A percentile compares a stretch with the other conserved stretches of the same genome.
Conservation (phyloP, 2,329 filamentous ascomycete species). For the Phyllosticta citribraziliensis region DNA sequence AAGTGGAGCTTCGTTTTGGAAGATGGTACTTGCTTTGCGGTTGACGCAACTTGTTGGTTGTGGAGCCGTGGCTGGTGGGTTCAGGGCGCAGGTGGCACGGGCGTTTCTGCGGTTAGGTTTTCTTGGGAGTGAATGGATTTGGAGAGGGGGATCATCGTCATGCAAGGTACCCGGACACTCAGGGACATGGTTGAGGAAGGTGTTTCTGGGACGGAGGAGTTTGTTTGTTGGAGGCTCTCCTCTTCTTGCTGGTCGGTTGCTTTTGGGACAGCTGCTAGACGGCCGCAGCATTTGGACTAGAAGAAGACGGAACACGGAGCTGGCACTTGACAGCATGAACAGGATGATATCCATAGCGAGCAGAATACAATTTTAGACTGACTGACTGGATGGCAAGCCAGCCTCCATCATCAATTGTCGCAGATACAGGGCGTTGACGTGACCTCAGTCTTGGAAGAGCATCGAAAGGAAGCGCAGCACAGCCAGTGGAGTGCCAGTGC, state of each 20-base stretch:
- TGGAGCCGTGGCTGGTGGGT: neutral
- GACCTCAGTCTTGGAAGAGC: slow-evolving; percentile 3
- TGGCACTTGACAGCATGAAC: neutral
- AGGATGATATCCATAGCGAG: neutral
- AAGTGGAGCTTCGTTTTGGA: slow-evolving; percentile 1
- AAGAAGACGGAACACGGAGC: neutral
- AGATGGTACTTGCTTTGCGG: neutral
- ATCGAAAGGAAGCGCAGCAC: neutral
- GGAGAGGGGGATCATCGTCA: neutral
- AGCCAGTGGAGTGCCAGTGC: too few species aligned
- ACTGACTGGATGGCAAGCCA: too few species aligned
- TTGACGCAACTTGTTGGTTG: slow-evolving; percentile 3
- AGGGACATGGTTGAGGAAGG: neutral
- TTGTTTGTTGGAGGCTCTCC: slow-evolving; percentile 1
- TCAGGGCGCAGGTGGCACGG: neutral
- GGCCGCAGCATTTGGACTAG: slow-evolving; percentile 1
- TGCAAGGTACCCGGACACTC: slow-evolving; percentile 8
- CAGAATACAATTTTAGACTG: neutral
- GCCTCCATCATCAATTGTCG: too few species aligned
- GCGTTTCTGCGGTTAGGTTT: neutral
- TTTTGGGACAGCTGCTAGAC: slow-evolving; percentile 3
- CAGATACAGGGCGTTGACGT: slow-evolving; percentile 8
- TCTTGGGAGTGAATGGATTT: neutral
- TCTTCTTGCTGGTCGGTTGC: neutral
- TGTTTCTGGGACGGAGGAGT: neutral